Percentiles rank a stretch among this genome's conserved stretches.
phyloP scores from a whole-genome alignment of 164 flowering plant genomes.

The Taxillus chinensis region DNA sequence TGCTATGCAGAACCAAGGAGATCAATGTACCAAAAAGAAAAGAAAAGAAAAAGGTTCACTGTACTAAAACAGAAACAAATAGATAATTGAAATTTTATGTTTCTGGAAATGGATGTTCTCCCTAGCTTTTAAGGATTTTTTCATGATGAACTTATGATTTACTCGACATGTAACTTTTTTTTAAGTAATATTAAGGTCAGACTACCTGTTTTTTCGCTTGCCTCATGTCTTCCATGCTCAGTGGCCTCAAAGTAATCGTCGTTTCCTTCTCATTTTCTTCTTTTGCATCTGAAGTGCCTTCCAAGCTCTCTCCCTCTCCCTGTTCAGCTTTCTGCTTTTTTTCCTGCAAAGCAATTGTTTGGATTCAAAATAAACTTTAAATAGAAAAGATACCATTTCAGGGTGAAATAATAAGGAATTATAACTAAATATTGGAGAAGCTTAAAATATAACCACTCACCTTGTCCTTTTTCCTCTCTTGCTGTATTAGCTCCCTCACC shows the following conservation, averaged over 20 bases:
- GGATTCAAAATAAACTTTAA: not conserved
- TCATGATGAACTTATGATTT: too few species aligned
- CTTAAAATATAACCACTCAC: slow-evolving; percentile 22
- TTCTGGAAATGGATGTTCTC: too few species aligned
- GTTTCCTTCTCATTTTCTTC: slow-evolving; percentile 43
- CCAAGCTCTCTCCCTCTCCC: slow-evolving; percentile 30
- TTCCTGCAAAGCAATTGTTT: slow-evolving; percentile 30
- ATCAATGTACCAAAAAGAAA: too few species aligned
- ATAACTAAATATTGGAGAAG: not conserved
- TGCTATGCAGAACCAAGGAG: too few species aligned
- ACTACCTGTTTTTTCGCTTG: slow-evolving; percentile 91
- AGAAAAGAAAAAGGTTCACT: too few species aligned
- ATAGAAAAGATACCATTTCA: not conserved
- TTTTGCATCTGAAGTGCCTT: slow-evolving; percentile 26
- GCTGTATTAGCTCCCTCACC: slow-evolving; percentile 82
- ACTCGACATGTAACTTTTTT: too few species aligned
- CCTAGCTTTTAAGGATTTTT: too few species aligned
- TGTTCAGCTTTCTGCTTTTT: slow-evolving; percentile 49
- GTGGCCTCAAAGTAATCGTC: slow-evolving; percentile 51
- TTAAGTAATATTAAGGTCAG: too few species aligned
- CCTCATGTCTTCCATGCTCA: slow-evolving; percentile 89
- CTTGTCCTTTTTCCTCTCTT: slow-evolving; percentile 68
- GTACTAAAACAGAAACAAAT: too few species aligned
- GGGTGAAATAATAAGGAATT: not conserved
- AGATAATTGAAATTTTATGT: too few species aligned